These are phyloP conservation scores for Trifolium dubium DNA, from an alignment of 306 rosid genomes.

Conservation along the genomic window DNA sequence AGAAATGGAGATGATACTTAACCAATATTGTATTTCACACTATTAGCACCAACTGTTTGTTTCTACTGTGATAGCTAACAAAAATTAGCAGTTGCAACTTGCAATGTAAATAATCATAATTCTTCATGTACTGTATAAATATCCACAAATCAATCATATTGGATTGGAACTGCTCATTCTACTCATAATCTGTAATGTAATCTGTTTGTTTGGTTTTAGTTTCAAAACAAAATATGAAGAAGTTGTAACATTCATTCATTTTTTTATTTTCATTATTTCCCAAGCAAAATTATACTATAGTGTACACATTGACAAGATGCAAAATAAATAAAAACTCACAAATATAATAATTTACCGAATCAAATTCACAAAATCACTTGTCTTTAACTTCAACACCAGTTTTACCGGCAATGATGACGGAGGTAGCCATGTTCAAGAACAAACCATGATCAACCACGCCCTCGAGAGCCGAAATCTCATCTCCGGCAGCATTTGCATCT, in stretches of 20 bases:
- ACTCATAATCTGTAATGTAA: background rate
- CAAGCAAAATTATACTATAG: background rate
- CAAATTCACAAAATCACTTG: conserved; percentile 47
- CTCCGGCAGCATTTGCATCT: conserved; percentile 66
- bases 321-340: background rate
- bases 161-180: background rate
- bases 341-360: background rate
- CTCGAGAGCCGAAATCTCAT: conserved; percentile 69
- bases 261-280: background rate
- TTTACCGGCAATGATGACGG: conserved; percentile 70
- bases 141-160: background rate
- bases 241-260: background rate
- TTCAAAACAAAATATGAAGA: no score
- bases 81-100: background rate
- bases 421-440: conserved; percentile 80
- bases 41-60: no score
- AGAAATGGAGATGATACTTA: no score
- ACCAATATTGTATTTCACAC: no score
- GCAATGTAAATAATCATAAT: background rate
- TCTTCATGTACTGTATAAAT: no score
- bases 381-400: conserved; percentile 60
- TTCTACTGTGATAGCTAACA: no score
- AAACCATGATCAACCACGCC: conserved; percentile 89
- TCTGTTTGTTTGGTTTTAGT: background rate
- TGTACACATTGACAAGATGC: background rate